Evolutionary conservation across 2,329 filamentous ascomycete species (phyloP).

Genomic region (Tolypocladium guangdongense): DNA sequence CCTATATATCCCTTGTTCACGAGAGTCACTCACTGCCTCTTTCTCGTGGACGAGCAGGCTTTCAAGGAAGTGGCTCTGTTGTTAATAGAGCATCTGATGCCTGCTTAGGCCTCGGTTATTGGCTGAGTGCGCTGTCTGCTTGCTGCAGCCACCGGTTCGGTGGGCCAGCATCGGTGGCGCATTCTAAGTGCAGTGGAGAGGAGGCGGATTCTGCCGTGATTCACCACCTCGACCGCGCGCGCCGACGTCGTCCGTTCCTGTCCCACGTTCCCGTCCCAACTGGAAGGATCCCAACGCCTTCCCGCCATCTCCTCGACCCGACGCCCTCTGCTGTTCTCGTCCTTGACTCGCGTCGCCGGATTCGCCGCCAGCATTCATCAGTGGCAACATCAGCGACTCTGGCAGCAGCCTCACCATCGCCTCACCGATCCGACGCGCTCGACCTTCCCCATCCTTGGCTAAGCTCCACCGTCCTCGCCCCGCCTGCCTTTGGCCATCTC

Average conservation of each 20-base stretch:
- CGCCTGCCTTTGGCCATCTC: no score
- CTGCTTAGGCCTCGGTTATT: neutral
- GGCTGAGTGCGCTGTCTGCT: neutral
- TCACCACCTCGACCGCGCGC: conserved; percentile 3
- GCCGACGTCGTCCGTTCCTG: neutral
- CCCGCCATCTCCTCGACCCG: neutral
- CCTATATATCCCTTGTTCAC: no score
- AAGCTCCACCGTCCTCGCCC: neutral
- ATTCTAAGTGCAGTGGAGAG: neutral
- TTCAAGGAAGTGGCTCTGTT: no score
- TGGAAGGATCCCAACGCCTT: neutral
- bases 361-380: neutral
- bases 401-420: neutral
- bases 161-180: neutral
- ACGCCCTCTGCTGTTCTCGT: neutral
- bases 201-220: conserved; percentile 6
- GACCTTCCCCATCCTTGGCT: neutral
- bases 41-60: no score
- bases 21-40: no score
- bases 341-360: neutral
- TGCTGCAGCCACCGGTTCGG: neutral
- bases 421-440: neutral
- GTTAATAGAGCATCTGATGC: neutral
- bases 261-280: neutral
- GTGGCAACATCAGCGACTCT: neutral